Conservation (phyloP, 1,284 basidiomycete genomes). For the Schizopora paradoxa region DNA sequence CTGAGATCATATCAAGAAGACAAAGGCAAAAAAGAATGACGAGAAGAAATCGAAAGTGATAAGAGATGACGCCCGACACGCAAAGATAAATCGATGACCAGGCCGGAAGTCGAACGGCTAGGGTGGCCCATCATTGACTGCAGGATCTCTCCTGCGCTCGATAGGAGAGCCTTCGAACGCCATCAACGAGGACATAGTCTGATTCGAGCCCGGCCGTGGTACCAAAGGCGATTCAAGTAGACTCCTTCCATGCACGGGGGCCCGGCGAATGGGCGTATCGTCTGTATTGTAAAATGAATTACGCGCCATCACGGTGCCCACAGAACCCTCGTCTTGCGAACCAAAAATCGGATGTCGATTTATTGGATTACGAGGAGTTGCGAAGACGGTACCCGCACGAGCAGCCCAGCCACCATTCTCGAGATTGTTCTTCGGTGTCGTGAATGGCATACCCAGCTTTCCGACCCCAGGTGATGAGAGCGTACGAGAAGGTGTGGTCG, state of each 20-base stretch:
- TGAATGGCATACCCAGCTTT: slow-evolving; percentile 1
- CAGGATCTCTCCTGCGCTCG: too few species aligned
- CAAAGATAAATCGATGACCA: background rate
- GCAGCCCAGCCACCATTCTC: slow-evolving; percentile 7
- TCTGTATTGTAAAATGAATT: slow-evolving; percentile 13
- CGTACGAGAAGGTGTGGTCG: slow-evolving; percentile 3
- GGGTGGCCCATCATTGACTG: too few species aligned
- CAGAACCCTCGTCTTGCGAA: slow-evolving; percentile 1
- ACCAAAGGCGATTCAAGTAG: too few species aligned
- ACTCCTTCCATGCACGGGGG: too few species aligned
- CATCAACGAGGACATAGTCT: background rate
- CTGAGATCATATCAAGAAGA: background rate
- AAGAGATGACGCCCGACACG: background rate
- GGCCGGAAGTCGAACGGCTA: too few species aligned
- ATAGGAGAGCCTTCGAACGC: too few species aligned
- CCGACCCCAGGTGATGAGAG: background rate
- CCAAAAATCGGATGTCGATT: slow-evolving; percentile 4
- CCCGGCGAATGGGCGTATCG: slow-evolving; percentile 16
- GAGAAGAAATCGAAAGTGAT: background rate
- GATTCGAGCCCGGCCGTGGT: background rate
- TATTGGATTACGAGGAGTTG: slow-evolving; percentile 7
- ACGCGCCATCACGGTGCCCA: background rate
- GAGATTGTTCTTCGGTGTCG: slow-evolving; percentile 9
- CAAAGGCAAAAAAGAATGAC: background rate
- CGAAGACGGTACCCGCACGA: slow-evolving; percentile 8